Percentiles rank a stretch among this genome's conserved stretches.
phyloP scores from a whole-genome alignment of 2,329 filamentous ascomycete genomes.

The Daldinia sp. region DNA sequence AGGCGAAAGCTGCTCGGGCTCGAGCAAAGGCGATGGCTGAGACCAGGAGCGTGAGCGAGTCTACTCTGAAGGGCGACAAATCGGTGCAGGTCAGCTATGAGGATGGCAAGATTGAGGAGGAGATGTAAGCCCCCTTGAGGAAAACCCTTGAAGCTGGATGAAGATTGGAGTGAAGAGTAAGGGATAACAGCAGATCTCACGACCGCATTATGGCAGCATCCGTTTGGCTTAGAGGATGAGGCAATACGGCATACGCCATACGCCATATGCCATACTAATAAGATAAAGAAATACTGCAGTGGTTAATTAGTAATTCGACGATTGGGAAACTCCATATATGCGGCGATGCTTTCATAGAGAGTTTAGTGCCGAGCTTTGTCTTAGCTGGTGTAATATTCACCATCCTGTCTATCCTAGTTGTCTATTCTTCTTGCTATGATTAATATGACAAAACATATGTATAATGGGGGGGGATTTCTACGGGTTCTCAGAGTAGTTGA shows the following conservation, averaged over 20 bases:
- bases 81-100: neutral
- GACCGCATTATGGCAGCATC: neutral
- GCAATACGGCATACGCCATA: neutral
- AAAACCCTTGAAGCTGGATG: neutral
- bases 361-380: neutral
- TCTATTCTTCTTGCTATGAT: neutral
- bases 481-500: too few relatives aligned
- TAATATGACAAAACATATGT: neutral
- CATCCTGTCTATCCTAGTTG: neutral
- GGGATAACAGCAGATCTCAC: neutral
- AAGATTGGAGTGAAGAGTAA: neutral
- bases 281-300: neutral
- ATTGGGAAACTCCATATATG: neutral
- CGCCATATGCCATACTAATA: neutral
- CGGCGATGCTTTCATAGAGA: neutral
- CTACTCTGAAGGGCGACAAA: neutral
- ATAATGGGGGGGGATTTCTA: too few relatives aligned
- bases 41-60: neutral
- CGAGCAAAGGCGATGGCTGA: constrained; percentile 12
- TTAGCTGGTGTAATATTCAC: neutral
- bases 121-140: neutral
- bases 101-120: neutral
- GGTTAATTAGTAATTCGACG: neutral
- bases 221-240: neutral
- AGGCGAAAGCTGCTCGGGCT: constrained; percentile 20